A percentile compares a stretch with the other conserved stretches of the same genome.
Evolutionary conservation across 2,329 filamentous ascomycete species (phyloP).

Genomic region (Incumbomyces lentus): DNA sequence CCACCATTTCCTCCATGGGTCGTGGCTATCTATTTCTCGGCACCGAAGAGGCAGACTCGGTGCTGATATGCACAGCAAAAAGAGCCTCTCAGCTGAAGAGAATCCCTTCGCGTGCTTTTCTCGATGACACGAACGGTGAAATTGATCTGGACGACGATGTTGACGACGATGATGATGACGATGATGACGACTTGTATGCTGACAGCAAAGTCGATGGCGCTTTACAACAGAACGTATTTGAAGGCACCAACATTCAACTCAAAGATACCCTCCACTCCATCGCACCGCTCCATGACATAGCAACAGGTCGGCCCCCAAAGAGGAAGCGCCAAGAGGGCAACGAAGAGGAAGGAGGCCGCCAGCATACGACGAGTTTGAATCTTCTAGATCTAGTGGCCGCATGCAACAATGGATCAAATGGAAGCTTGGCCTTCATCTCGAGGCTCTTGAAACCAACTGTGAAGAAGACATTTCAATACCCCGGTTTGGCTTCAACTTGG

Average conservation of each 20-base stretch:
- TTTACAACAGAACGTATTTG: constrained; percentile 7
- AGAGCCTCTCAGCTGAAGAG: constrained; percentile 39
- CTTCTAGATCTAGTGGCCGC: constrained; percentile 44
- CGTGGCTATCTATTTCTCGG: constrained; percentile 69
- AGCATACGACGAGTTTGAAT: constrained; percentile 28
- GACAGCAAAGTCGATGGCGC: constrained; percentile 22
- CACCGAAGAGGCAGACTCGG: constrained; percentile 71
- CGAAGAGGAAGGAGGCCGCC: constrained; percentile 53
- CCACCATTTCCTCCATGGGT: constrained; percentile 60
- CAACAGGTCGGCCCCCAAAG: constrained; percentile 13
- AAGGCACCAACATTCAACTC: constrained; percentile 11
- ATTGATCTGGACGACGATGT: constrained; percentile 46
- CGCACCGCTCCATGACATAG: constrained; percentile 17
- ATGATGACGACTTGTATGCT: constrained; percentile 44
- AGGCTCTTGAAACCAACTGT: constrained; percentile 65
- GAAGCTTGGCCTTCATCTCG: constrained; percentile 67
- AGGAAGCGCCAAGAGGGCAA: constrained; percentile 24
- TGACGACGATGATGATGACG: constrained; percentile 37
- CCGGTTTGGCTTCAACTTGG: not conserved
- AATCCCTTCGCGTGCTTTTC: constrained; percentile 12
- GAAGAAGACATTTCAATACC: constrained; percentile 55
- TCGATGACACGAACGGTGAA: constrained; percentile 36
- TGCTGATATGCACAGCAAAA: constrained; percentile 68
- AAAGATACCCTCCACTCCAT: constrained; percentile 15
- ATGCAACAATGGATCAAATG: constrained; percentile 45